Conservation (phyloP, 306 rosid species). For the Gastrolobium villosum region DNA sequence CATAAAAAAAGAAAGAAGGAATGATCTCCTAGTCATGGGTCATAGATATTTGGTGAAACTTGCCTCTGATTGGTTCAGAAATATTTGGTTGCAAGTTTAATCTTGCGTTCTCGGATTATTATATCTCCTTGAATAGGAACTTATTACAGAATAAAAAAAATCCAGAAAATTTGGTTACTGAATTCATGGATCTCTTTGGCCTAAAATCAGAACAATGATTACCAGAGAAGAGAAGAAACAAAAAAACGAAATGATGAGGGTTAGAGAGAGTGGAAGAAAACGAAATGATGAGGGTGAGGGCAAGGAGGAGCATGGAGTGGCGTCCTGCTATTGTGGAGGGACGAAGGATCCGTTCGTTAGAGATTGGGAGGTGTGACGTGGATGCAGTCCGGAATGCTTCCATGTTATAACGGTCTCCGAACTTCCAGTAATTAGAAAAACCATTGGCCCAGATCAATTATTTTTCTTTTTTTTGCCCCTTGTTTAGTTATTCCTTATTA, state of each 20-base stretch:
- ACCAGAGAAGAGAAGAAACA: not conserved
- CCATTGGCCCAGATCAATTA: not conserved
- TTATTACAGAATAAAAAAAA: not conserved
- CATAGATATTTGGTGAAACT: not conserved
- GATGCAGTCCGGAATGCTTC: slow-evolving; percentile 54
- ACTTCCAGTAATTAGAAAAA: slow-evolving; percentile 6
- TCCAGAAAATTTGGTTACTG: not conserved
- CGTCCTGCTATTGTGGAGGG: slow-evolving; percentile 42
- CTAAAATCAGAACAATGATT: not conserved
- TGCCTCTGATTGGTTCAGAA: slow-evolving; percentile 5
- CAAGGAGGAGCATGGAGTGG: slow-evolving; percentile 27
- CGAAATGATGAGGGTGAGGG: not conserved
- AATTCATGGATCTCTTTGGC: slow-evolving; percentile 1
- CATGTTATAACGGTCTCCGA: slow-evolving; percentile 55
- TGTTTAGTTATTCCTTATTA: too few species aligned
- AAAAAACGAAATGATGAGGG: not conserved
- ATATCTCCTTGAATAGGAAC: slow-evolving; percentile 8
- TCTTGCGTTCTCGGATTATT: not conserved
- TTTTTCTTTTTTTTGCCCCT: not conserved
- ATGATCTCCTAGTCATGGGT: not conserved
- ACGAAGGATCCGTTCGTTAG: slow-evolving; percentile 56
- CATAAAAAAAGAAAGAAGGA: too few species aligned
- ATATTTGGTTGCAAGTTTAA: not conserved
- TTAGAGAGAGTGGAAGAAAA: slow-evolving; percentile 8
- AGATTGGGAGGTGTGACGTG: slow-evolving; percentile 51